These are phyloP conservation scores for Colletotrichum caudatum DNA, from an alignment of 2,329 filamentous ascomycete species.

Conservation along the genomic window DNA sequence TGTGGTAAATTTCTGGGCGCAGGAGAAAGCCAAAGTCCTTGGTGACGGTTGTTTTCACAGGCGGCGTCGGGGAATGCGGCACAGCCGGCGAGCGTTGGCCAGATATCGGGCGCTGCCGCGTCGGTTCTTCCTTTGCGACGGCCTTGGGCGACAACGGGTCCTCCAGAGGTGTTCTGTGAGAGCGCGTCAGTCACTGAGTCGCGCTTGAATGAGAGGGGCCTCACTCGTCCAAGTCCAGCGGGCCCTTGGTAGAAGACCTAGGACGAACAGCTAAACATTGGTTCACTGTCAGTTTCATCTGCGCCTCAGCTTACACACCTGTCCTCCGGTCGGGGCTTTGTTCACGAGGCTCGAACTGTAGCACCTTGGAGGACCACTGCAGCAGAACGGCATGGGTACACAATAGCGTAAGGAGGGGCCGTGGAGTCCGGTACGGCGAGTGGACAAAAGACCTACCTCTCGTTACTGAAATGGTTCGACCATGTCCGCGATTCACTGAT, in stretches of 20 bases:
- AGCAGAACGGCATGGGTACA: background rate
- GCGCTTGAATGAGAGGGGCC: slow-evolving; percentile 46
- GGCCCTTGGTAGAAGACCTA: slow-evolving; percentile 80
- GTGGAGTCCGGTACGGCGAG: too few relatives aligned
- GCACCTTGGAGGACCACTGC: background rate
- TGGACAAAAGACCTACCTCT: slow-evolving; percentile 23
- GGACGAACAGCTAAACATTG: slow-evolving; percentile 64
- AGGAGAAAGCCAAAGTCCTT: slow-evolving; percentile 87
- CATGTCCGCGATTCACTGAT: slow-evolving; percentile 33
- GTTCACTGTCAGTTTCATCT: background rate
- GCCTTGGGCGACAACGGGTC: slow-evolving; percentile 42
- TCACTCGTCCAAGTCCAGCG: slow-evolving; percentile 82
- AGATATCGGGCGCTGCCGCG: slow-evolving; percentile 42
- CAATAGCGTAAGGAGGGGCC: background rate
- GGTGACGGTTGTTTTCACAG: slow-evolving; percentile 53
- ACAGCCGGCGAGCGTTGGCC: slow-evolving; percentile 44
- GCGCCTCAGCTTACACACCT: background rate
- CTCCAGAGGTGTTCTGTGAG: slow-evolving; percentile 41
- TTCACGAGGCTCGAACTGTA: background rate
- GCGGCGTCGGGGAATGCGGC: slow-evolving; percentile 50
- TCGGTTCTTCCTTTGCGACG: slow-evolving; percentile 37
- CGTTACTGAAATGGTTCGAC: slow-evolving; percentile 39
- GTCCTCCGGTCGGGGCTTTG: background rate
- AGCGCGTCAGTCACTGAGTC: slow-evolving; percentile 42
- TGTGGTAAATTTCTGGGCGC: slow-evolving; percentile 84